Evolutionary conservation across 2,329 filamentous ascomycete species (phyloP).

Genomic region (Diaporthe caulivora): DNA sequence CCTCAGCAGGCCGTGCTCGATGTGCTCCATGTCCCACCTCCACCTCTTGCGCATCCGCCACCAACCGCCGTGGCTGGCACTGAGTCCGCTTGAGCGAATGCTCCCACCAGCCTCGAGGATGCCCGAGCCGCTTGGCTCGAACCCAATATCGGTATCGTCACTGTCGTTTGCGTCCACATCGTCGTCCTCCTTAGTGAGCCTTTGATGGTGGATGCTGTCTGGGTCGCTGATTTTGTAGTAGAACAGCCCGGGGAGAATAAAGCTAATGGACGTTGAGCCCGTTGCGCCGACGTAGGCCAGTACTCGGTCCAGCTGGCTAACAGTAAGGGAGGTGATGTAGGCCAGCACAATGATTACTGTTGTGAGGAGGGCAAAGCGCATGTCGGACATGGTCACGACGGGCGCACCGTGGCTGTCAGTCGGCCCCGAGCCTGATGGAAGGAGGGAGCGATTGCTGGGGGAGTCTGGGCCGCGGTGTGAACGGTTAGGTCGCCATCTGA

Average conservation of each 20-base stretch:
- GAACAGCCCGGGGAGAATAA: slow-evolving; percentile 95
- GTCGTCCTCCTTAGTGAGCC: slow-evolving; percentile 90
- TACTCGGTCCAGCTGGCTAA: slow-evolving; percentile 89
- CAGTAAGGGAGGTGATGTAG: slow-evolving; percentile 91
- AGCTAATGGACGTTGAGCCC: slow-evolving; percentile 94
- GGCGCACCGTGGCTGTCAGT: slow-evolving; percentile 65
- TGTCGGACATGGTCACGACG: slow-evolving; percentile 80
- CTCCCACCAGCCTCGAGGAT: slow-evolving; percentile 61
- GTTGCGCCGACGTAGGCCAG: slow-evolving; percentile 96
- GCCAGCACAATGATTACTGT: slow-evolving; percentile 86
- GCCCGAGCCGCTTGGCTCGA: slow-evolving; percentile 48
- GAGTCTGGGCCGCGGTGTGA: slow-evolving; percentile 56
- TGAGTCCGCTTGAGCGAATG: slow-evolving; percentile 55
- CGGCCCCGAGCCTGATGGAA: slow-evolving; percentile 50
- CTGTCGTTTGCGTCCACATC: slow-evolving; percentile 66
- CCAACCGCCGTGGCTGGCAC: slow-evolving; percentile 51
- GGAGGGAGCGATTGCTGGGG: slow-evolving; percentile 57
- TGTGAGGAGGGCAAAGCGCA: slow-evolving; percentile 90
- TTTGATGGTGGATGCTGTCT: slow-evolving; percentile 86
- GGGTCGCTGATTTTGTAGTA: slow-evolving; percentile 98
- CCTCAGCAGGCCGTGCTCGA: slow-evolving; percentile 76
- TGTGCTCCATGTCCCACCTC: slow-evolving; percentile 71
- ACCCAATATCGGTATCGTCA: slow-evolving; percentile 65
- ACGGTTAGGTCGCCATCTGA: slow-evolving; percentile 84
- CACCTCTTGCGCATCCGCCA: slow-evolving; percentile 68